phyloP scores from a whole-genome alignment of 1,284 basidiomycete genomes.

The Boletus smithii region DNA sequence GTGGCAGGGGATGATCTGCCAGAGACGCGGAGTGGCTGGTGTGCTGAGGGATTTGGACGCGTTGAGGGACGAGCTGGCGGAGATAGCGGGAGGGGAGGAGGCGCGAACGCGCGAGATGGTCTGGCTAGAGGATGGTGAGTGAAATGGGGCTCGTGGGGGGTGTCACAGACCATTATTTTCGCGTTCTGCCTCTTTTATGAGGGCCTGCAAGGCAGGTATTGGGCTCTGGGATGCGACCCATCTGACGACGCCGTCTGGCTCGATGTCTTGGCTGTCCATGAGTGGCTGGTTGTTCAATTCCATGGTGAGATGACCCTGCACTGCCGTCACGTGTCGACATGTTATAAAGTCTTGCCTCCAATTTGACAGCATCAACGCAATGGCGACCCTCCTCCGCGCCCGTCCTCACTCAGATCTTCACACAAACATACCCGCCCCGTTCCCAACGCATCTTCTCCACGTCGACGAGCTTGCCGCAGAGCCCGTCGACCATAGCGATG shows the following conservation, averaged over 20 bases:
- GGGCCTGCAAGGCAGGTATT: conserved; percentile 25
- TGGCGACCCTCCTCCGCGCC: conserved; percentile 30
- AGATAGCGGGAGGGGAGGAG: neutral
- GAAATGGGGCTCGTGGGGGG: neutral
- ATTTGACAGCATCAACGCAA: too few relatives aligned
- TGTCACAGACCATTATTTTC: conserved; percentile 24
- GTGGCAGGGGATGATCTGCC: too few relatives aligned
- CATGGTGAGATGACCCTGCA: too few relatives aligned
- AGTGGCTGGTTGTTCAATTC: too few relatives aligned
- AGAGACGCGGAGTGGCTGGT: too few relatives aligned
- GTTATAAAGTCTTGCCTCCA: too few relatives aligned
- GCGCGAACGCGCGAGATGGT: conserved; percentile 12
- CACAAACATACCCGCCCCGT: conserved; percentile 34
- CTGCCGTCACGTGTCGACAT: too few relatives aligned
- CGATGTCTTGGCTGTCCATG: too few relatives aligned
- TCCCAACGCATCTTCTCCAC: conserved; percentile 28
- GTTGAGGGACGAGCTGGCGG: neutral
- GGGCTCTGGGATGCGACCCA: conserved; percentile 28
- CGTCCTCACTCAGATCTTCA: neutral
- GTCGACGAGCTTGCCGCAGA: conserved; percentile 29
- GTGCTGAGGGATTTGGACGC: too few relatives aligned
- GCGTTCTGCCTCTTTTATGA: conserved; percentile 27
- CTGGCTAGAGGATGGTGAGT: conserved; percentile 15
- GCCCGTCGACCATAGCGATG: conserved; percentile 23
- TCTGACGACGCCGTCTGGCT: conserved; percentile 19